Conservation (phyloP, 805 yeast species). For the Spathaspora sp. region DNA sequence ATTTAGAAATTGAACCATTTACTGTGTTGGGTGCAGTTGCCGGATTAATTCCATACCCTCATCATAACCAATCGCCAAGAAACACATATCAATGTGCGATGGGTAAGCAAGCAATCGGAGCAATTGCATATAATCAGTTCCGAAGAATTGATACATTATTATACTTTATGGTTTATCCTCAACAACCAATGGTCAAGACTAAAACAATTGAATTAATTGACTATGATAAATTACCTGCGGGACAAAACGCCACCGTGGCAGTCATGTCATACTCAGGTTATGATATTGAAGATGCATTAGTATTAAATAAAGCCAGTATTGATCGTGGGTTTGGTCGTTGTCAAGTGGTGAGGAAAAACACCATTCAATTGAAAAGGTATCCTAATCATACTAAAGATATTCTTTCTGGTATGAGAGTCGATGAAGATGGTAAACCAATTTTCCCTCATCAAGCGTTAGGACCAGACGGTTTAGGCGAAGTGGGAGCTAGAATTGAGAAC, state of each 20-base stretch:
- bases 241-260: conserved; percentile 98
- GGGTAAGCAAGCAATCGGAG: conserved; percentile 99
- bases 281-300: conserved; percentile 98
- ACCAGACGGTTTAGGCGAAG: conserved; percentile 95
- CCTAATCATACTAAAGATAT: conserved; percentile 93
- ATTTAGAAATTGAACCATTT: conserved; percentile 93
- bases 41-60: conserved; percentile 88
- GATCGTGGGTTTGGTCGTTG: conserved; percentile 98
- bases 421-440: conserved; percentile 75
- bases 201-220: conserved; percentile 93
- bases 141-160: conserved; percentile 90
- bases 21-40: conserved; percentile 92
- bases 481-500: conserved; percentile 83
- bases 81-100: conserved; percentile 92
- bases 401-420: conserved; percentile 86
- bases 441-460: conserved; percentile 86
- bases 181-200: conserved; percentile 98
- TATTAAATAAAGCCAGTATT: conserved; percentile 85
- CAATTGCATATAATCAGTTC: conserved; percentile 95
- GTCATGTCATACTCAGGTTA: conserved; percentile 99
- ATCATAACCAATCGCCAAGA: conserved; percentile 89
- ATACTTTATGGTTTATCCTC: conserved; percentile 97
- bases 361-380: conserved; percentile 84
- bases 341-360: conserved; percentile 89
- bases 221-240: conserved; percentile 96